These are phyloP conservation scores for Calonectria crousiana DNA, from an alignment of 2,329 filamentous ascomycete species.

Conservation along the genomic window DNA sequence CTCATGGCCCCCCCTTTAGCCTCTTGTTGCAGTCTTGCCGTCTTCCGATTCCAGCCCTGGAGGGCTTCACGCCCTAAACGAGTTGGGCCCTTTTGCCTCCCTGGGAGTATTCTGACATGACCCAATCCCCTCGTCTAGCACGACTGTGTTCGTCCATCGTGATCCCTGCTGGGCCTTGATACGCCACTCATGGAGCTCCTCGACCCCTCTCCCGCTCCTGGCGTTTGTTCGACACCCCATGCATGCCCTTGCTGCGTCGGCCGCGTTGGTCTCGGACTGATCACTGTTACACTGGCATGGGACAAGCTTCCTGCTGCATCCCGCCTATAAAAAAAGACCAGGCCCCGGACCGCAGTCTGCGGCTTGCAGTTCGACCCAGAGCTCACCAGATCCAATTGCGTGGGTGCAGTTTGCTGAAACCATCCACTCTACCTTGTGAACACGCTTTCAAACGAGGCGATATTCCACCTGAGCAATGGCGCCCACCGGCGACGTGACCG, in stretches of 20 bases:
- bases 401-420: neutral
- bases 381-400: neutral
- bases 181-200: neutral
- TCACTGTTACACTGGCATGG: neutral
- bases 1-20: neutral
- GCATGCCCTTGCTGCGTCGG: neutral
- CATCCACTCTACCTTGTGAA: neutral
- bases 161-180: conserved; percentile 8
- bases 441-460: neutral
- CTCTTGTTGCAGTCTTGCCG: conserved; percentile 1
- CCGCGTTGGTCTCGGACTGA: neutral
- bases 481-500: conserved; percentile 50
- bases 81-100: neutral
- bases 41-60: neutral
- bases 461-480: conserved; percentile 37
- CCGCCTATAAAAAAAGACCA: neutral
- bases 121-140: neutral
- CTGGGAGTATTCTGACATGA: conserved; percentile 1
- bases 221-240: neutral
- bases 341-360: neutral
- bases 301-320: neutral
- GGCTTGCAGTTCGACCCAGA: neutral
- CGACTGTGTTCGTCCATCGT: conserved; percentile 9
- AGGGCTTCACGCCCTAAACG: neutral
- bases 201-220: neutral